Evolutionary conservation across 2,329 filamentous ascomycete species (phyloP), one percentile per base, ranked within the genome.

Genomic region (Nigrospora osmanthi): DNA sequence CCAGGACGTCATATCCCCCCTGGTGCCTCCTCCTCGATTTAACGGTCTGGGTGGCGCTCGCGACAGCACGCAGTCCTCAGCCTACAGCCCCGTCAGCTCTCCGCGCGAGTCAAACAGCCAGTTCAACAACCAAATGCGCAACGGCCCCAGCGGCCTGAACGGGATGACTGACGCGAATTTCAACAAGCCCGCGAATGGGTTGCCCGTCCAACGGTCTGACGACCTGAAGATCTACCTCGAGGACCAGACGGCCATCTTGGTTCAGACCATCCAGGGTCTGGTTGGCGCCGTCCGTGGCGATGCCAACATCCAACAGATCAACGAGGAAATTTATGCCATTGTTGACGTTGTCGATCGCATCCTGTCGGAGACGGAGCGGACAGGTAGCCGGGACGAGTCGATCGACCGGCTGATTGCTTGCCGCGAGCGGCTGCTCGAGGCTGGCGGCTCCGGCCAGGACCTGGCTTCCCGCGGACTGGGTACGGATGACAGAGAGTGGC

Each of bases 201-300:
- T 69, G 51, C 63, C 52, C 17, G 69, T 72, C 51, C 61, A 66
- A 23, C 34, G 35, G 11, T 15, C 42, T 23, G 72, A 77, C 51
- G 76, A 79, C 49, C 64, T 79, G 44, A 77, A 75, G 79, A 78
- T 87, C 48, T 90, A 89, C 59, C 77, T 94, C 33, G 86, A 93
- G 58, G 86, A 90, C 58, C 87, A 93, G 61, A 90, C 85, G 11
- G 85, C 87, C 42, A 70, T 81, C 3, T 75, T 95, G 47, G 83
- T 93, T 23, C 81, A 88, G 52, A 86, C 81, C 38, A 89, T 94
- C 51, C 87, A 93, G 64, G 78, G 81, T n/a, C 76, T 95, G 9
- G 87, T 94, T 39, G 75, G 77, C 44, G 80, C 80, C 30, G 83
- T 89, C 49, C 83, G 85, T 44, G 72, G 75, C 42, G 79, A 85